These are phyloP conservation scores for Larix kaempferi DNA, from an alignment of 75 land plant species.

Conservation along the genomic window DNA sequence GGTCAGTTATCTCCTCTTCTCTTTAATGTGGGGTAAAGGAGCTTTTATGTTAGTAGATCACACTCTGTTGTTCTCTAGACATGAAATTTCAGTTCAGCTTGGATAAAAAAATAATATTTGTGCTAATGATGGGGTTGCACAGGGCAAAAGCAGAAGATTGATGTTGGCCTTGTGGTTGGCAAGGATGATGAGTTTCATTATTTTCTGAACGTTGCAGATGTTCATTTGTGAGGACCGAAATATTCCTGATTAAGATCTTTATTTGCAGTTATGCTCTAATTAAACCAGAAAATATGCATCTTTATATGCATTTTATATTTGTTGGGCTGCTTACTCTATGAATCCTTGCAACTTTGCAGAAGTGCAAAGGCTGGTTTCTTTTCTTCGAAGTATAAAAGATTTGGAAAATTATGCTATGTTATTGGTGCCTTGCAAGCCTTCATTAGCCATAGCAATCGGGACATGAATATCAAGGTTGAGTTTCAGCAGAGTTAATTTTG, in stretches of 20 bases:
- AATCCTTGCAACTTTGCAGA: conserved; percentile 39
- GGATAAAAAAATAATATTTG: neutral
- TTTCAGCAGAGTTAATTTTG: neutral
- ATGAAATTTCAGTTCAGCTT: neutral
- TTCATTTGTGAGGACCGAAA: conserved; percentile 72
- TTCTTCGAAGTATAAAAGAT: conserved; percentile 71
- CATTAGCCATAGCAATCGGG: conserved; percentile 62
- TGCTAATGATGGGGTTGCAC: conserved; percentile 6
- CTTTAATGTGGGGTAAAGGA: neutral
- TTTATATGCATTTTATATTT: neutral
- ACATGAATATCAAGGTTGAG: conserved; percentile 75
- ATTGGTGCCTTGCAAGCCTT: conserved; percentile 90
- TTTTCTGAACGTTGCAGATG: conserved; percentile 90
- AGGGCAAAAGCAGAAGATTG: conserved; percentile 61
- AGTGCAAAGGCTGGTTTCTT: conserved; percentile 94
- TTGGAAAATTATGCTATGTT: conserved; percentile 93
- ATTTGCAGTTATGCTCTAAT: neutral
- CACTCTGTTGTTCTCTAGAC: neutral
- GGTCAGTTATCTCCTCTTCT: conserved; percentile 34
- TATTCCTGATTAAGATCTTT: neutral
- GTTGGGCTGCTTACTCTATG: neutral
- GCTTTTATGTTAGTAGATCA: neutral
- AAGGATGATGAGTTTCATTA: conserved; percentile 47
- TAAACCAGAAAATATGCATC: neutral
- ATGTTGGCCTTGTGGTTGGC: conserved; percentile 65